Conservation (phyloP, 2,329 filamentous ascomycete species). For the Aspergillus calidoustus region DNA sequence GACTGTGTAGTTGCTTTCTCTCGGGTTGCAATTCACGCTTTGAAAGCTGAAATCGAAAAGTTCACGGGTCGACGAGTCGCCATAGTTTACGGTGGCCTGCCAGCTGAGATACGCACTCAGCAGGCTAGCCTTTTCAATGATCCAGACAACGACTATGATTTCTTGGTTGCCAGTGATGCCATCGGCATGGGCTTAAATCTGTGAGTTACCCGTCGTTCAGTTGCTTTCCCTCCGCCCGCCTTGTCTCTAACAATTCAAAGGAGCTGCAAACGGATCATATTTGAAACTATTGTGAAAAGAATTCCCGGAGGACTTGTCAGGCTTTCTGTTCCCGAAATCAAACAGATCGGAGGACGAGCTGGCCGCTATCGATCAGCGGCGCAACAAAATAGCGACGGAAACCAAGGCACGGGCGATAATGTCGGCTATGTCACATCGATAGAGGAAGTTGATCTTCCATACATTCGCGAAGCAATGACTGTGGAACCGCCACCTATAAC, state of each 20-base stretch:
- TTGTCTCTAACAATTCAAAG: conserved; percentile 38
- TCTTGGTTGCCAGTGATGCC: conserved; percentile 88
- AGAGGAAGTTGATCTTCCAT: conserved; percentile 68
- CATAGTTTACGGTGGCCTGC: conserved; percentile 88
- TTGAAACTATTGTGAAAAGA: conserved; percentile 77
- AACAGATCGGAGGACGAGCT: conserved; percentile 92
- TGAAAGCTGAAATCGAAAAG: conserved; percentile 79
- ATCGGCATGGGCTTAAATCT: conserved; percentile 98
- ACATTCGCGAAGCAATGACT: conserved; percentile 67
- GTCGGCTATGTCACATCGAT: conserved; percentile 80
- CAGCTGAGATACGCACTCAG: conserved; percentile 88
- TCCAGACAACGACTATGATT: conserved; percentile 93
- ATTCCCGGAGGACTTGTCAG: conserved; percentile 62
- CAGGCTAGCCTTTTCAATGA: conserved; percentile 95
- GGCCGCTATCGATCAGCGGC: conserved; percentile 80
- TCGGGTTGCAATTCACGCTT: conserved; percentile 75
- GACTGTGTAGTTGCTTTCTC: conserved; percentile 91
- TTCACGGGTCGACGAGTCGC: conserved; percentile 79
- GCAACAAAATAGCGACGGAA: conserved; percentile 48
- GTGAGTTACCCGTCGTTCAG: conserved; percentile 49
- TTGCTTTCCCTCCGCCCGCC: not conserved
- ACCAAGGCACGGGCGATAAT: conserved; percentile 34
- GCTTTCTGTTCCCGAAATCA: conserved; percentile 77
- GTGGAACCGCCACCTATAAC: conserved; percentile 68
- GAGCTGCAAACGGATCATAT: conserved; percentile 84